Base-by-base conservation (phyloP, 257 asterid species). In the Solanum appendiculatum region DNA sequence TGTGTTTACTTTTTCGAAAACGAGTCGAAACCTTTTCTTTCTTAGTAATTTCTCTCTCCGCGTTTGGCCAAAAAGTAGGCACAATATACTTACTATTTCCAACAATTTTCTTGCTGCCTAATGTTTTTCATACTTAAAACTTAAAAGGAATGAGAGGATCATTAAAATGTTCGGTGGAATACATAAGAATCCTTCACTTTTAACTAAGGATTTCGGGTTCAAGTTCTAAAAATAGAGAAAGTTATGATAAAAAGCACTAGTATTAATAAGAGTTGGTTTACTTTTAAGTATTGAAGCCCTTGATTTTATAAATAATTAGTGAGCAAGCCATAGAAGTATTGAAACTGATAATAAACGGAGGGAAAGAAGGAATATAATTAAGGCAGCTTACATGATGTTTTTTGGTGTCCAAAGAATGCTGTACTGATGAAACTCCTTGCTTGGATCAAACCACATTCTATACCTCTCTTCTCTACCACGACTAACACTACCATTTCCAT, bases 391-490 rank as follows among this genome's bases (percentile, higher is more conserved):
- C 98, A 96, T 94, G 87, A 90, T 92, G 39, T 89, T 88, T 44
- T 77, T 91, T 3, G 98, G 98, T 68, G 95, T 94, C 98, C 99
- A 94, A 70, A 94, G 97, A 88, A 96, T 96, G 93, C 98, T 94
- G 70, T 94, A 96, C 1, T 93, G 95, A 90, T 96, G 99, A n/a
- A 94, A 90, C 72, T 89, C 95, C 31, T 82, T 92, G 90, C 92
- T 92, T 5, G 99, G 98, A 84, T 96, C 99, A 82, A 94, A 96
- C 99, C 99, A 96, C 87, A 96, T 60, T 25, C 94, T 89, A 86
- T 95, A 96, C 88, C 99, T 90, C 92, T 96, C 99, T 89, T 96
- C 99, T 85, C 98, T 92, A 6, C 99, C 99, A 2, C 98, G 95
- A 0, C 96, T 92, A 21, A 93, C 89, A 72, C 99, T 96, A 63